Conservation (phyloP, 2,329 filamentous ascomycete species). For the Aspergillus novofumigatus region DNA sequence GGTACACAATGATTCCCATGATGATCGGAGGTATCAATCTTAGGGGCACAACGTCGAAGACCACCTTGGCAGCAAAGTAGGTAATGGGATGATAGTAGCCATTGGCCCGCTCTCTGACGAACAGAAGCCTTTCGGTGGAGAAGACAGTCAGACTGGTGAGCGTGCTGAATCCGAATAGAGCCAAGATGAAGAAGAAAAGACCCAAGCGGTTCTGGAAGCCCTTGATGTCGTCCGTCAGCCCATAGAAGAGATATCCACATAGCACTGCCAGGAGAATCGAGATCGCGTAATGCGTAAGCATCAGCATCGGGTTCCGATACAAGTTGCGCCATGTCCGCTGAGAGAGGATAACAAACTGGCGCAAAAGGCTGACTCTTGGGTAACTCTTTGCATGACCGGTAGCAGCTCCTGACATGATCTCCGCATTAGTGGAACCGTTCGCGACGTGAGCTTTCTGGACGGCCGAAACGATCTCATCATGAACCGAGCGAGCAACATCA, state of each 20-base stretch:
- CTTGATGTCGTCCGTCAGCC: constrained; percentile 89
- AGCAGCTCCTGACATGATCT: constrained; percentile 43
- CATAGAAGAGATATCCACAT: constrained; percentile 93
- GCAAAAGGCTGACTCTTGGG: constrained; percentile 69
- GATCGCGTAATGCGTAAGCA: constrained; percentile 98
- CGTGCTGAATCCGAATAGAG: constrained; percentile 94
- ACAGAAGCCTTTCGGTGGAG: constrained; percentile 81
- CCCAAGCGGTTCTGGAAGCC: constrained; percentile 97
- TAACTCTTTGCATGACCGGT: constrained; percentile 73
- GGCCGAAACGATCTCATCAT: constrained; percentile 72
- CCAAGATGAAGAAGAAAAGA: constrained; percentile 94
- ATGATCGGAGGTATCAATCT: constrained; percentile 90
- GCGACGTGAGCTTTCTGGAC: constrained; percentile 61
- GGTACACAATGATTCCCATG: constrained; percentile 93
- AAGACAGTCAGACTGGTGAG: constrained; percentile 92
- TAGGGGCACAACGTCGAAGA: constrained; percentile 97
- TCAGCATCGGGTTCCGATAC: constrained; percentile 94
- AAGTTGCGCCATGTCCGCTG: constrained; percentile 93
- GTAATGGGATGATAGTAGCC: constrained; percentile 93
- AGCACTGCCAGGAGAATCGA: constrained; percentile 92
- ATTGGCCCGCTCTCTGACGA: constrained; percentile 90
- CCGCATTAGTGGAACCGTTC: constrained; percentile 61
- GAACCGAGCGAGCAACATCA: constrained; percentile 68
- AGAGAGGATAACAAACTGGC: constrained; percentile 87
- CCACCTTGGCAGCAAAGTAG: constrained; percentile 92